Conservation (phyloP, 495 filamentous ascomycete species). For the Xanthoparmelia taractica region DNA sequence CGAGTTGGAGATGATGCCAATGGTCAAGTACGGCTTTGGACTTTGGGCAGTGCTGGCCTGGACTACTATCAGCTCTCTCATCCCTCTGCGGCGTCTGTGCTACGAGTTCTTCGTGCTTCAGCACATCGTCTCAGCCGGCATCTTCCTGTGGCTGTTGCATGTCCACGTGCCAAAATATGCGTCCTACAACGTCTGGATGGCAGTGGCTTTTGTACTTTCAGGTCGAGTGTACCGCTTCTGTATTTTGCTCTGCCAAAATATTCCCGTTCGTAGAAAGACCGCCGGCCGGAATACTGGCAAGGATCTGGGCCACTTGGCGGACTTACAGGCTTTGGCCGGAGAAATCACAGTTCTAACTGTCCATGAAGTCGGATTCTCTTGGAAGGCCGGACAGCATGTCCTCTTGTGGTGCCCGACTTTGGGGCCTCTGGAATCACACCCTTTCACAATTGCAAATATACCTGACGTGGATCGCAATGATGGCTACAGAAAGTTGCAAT, state of each 20-base stretch:
- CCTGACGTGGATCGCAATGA: conserved; percentile 41
- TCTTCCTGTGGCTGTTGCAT: conserved; percentile 40
- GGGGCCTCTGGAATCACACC: conserved; percentile 64
- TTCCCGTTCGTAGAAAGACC: neutral
- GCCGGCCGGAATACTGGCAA: neutral
- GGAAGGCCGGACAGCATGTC: conserved; percentile 72
- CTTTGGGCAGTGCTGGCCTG: conserved; percentile 69
- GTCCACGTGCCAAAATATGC: conserved; percentile 54
- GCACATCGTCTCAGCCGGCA: conserved; percentile 58
- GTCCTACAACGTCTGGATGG: conserved; percentile 56
- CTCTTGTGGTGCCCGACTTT: conserved; percentile 66
- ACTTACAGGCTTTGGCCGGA: conserved; percentile 53
- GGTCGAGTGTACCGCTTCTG: conserved; percentile 47
- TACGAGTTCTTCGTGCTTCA: conserved; percentile 82
- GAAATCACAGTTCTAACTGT: conserved; percentile 64
- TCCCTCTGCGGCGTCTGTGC: conserved; percentile 56
- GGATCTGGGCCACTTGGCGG: conserved; percentile 33
- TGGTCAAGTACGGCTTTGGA: conserved; percentile 60
- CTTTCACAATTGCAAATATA: conserved; percentile 68
- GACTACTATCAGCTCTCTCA: conserved; percentile 59
- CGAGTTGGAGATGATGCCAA: conserved; percentile 55
- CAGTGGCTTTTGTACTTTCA: conserved; percentile 52
- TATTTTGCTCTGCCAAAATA: conserved; percentile 1
- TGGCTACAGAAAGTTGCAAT: neutral
- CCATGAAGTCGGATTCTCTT: conserved; percentile 57